Evolutionary conservation across 1,284 basidiomycete species (phyloP), one percentile per base, ranked within the genome.

Genomic region (Ceratorhiza oryzae-sativae): DNA sequence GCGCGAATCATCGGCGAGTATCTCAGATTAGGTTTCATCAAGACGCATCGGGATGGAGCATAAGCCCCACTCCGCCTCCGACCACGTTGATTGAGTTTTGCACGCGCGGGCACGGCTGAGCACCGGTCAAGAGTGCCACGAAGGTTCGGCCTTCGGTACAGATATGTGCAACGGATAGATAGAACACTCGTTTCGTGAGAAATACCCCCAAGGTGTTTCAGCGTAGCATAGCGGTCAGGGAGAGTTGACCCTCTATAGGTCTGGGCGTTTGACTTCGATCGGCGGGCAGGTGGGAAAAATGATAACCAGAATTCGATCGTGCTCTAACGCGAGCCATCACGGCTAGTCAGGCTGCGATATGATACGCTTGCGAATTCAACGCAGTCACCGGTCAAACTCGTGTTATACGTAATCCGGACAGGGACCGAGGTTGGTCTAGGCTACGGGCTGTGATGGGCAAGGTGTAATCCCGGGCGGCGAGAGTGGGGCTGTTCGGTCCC

Each of bases 81-180:
- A 49, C 48, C 48, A 49, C 48, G 48, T 23, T 49, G 48, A 49
- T 49, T 25, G 48, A 49, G 48, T 49, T 49, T 49, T 49, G 48
- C 48, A 49, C 48, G 48, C 5, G 18, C 25, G 23, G 20, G n/a
- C 15, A 25, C 10, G 48, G 48, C 27, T 25, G n/a, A 25, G 8
- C 8, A 25, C 48, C n/a, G n/a, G 48, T 25, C n/a, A 49, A 49
- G 3, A 8, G 48, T 49, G n/a, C 5, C 48, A 49, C 48, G 6
- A 48, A 20, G 45, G 4, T 18, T 12, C 42, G 42, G 15, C n/a
- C n/a, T 45, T 45, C 15, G 42, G 42, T 18, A 45, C 3, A 45
- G 42, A 45, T 45, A 18, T 18, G 42, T 4, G n/a, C 15, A 45
- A 45, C 9, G 48, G n/a, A 49, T 23, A 27, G n/a, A 49, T 49